Base-by-base conservation (phyloP, 169 alveolate species). In the Amoebophrya sp. region DNA sequence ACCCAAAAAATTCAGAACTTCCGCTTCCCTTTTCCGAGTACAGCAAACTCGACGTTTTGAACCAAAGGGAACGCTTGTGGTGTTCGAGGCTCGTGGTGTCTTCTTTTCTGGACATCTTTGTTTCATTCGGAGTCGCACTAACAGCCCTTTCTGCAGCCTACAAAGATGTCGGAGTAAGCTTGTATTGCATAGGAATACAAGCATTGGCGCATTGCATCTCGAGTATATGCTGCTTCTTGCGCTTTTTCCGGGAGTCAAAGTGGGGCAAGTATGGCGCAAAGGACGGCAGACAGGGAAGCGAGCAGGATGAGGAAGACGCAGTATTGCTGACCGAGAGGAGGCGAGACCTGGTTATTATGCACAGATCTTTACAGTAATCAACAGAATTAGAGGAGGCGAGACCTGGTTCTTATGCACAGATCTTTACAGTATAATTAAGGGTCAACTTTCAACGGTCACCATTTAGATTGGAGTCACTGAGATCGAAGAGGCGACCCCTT, bases 181-280 rank as follows among this genome's bases (percentile, higher is more conserved):
- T 83, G 36, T 83, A 83, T n/a, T 83, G 90, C 90, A 2, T 83
- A 29, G 90, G 41, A 1, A 33, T 83, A 0, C 90, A 83, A 41
- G 10, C 90, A 12, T 1, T 83, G 3, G 18, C 89, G 2, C 34
- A 47, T 18, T 47, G 65, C 18, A 6, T 47, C 29, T 6, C 65
- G 65, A 12, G 29, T 47, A 12, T 47, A 12, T 47, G 65, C 65
- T 12, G 29, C 29, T 6, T 47, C 29, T 47, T 6, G 29, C 65
- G 65, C 29, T 47, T 47, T 47, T 47, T 12, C 65, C 6, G 18
- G 65, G 65, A 47, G 38, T 2, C 39, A 6, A 26, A 36, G n/a
- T 14, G 89, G 38, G 34, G 89, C 10, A 65, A 26, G 89, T 26
- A 65, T 10, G 18, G 89, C 39, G 34, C 2, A 65, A 6, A 10